Percentiles rank a stretch among this genome's conserved stretches.
Evolutionary conservation across 371 early-diverging fungal species (phyloP).

Genomic region (Circinella umbellata): DNA sequence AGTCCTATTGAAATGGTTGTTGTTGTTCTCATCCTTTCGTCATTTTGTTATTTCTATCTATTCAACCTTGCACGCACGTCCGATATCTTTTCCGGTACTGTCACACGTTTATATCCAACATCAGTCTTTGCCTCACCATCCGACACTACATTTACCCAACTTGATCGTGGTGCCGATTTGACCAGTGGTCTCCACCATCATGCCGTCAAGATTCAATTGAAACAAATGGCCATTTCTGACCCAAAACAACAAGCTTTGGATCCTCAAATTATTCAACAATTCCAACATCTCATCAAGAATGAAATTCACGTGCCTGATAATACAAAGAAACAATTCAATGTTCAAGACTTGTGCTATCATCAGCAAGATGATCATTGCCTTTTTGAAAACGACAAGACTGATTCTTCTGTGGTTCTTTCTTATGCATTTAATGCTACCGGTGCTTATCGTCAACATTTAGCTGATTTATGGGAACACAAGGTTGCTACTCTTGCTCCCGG

Average conservation of each 20-base stretch:
- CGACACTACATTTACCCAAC: conserved; percentile 35
- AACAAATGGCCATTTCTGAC: conserved; percentile 56
- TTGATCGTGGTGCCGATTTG: conserved; percentile 31
- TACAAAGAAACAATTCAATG: conserved; percentile 8
- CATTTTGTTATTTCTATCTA: conserved; percentile 77
- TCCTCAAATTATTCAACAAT: conserved; percentile 38
- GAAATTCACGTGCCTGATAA: conserved; percentile 49
- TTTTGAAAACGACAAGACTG: conserved; percentile 1
- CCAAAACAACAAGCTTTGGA: conserved; percentile 39
- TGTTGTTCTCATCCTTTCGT: conserved; percentile 72
- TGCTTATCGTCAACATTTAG: conserved; percentile 39
- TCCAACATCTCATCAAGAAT: conserved; percentile 59
- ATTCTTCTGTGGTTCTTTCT: conserved; percentile 51
- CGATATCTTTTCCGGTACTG: conserved; percentile 65
- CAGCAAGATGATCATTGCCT: conserved; percentile 8
- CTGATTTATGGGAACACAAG: conserved; percentile 59
- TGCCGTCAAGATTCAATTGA: conserved; percentile 56
- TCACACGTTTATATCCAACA: conserved; percentile 57
- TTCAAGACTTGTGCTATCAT: neutral
- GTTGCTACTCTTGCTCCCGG: conserved; percentile 43
- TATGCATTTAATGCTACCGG: conserved; percentile 60
- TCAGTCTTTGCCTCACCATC: conserved; percentile 52
- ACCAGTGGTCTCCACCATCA: conserved; percentile 13
- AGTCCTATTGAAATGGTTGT: conserved; percentile 88
- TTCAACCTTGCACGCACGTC: conserved; percentile 77